Conservation (phyloP, 2,329 filamentous ascomycete species). For the Plectosphaerella cucumerina region DNA sequence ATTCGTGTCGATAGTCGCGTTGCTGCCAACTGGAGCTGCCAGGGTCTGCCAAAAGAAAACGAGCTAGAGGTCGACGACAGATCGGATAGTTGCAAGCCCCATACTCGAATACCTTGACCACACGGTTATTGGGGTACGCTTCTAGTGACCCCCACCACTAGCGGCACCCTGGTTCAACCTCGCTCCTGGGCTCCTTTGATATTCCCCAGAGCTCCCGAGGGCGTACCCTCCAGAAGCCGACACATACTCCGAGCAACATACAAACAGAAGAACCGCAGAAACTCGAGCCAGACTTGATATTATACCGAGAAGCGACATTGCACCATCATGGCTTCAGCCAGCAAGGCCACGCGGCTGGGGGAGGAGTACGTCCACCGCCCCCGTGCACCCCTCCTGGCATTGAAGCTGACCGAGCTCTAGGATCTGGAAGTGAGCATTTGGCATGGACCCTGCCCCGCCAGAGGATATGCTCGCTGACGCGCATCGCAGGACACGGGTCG, state of each 20-base stretch:
- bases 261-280: too few relatives aligned
- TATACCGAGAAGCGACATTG: background rate
- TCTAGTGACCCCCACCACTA: background rate
- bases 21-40: background rate
- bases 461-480: background rate
- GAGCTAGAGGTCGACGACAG: background rate
- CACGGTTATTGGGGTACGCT: background rate
- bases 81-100: background rate
- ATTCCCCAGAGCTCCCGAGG: too few relatives aligned
- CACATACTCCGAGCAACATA: too few relatives aligned
- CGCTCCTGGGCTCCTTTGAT: too few relatives aligned
- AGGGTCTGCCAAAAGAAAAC: background rate
- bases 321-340: constrained; percentile 48
- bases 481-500: constrained; percentile 72
- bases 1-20: background rate
- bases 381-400: background rate
- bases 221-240: too few relatives aligned
- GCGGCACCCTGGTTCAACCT: background rate
- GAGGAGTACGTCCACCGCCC: constrained; percentile 49
- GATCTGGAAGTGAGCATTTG: constrained; percentile 80
- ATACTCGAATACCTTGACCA: background rate
- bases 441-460: background rate
- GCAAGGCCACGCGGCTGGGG: constrained; percentile 56
- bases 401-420: constrained; percentile 38
- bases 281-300: too few relatives aligned